Base-by-base conservation (phyloP, 371 early-diverging fungal genomes). In the Lichtheimia corymbifera region DNA sequence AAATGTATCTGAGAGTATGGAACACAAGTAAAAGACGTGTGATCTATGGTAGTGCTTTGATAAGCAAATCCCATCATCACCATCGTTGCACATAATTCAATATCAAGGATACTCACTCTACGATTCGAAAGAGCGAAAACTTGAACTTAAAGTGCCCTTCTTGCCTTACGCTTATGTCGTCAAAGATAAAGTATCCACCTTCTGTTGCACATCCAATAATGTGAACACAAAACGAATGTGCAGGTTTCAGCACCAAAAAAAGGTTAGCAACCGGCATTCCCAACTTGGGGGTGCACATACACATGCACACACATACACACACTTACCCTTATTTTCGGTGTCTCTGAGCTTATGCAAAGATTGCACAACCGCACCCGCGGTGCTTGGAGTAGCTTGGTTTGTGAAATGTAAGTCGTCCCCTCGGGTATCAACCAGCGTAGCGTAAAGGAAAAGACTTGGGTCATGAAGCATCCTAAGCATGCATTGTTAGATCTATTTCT, bases 181-280 rank as follows among this genome's bases (percentile, higher is more conserved):
- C 93, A 77, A 97, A 98, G 25, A 96, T 92, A 79, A 96, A 97
- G 65, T 93, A 97, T 13, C 91, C 96, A 20, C 95, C 96, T 49
- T 94, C 93, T 80, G 82, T 13, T 47, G 22, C 22, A 47, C 22
- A 47, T 17, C 47, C 47, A 17, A 54, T 35, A 35, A 35, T 35
- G 35, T 35, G 35, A 35, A 35, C 35, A 35, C 35, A 35, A 35
- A 35, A 28, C 28, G 28, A 28, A 35, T 35, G 35, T 35, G 35
- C 35, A 35, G 35, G 35, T 35, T 35, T 35, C 35, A 35, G 35
- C 11, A 35, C 35, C 35, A 35, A 35, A 35, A 35, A 35, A 35
- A 35, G 35, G 35, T 35, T 35, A 35, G 35, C 35, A 35, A 35
- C 35, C 11, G 35, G 35, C 11, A 35, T 35, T 35, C 35, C 35